phyloP scores from a whole-genome alignment of 169 alveolate genomes.

The Toxoplasma gondii region DNA sequence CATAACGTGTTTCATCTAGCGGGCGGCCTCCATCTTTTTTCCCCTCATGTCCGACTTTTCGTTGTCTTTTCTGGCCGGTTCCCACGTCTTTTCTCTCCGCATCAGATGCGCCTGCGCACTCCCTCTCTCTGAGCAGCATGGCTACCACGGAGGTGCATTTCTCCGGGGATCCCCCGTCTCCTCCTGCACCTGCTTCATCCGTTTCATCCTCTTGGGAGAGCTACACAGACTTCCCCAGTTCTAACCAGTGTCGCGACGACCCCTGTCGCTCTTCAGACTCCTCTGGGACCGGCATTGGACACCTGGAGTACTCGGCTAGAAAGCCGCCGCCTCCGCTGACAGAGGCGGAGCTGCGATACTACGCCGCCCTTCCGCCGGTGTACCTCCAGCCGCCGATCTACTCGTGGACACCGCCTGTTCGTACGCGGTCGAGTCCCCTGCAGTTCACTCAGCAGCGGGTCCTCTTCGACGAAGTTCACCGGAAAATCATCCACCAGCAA shows the following conservation, averaged over 20 bases:
- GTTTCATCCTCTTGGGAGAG: background rate
- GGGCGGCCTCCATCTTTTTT: background rate
- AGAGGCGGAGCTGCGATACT: slow-evolving; percentile 33
- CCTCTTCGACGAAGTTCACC: slow-evolving; percentile 3
- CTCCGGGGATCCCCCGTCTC: background rate
- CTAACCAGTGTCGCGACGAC: background rate
- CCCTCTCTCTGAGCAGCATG: background rate
- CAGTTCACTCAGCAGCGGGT: background rate
- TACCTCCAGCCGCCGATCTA: background rate
- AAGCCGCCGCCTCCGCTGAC: slow-evolving; percentile 2
- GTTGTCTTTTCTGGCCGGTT: background rate
- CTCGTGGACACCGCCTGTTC: background rate
- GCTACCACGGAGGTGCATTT: background rate
- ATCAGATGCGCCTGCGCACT: background rate
- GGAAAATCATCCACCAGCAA: background rate
- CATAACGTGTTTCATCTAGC: too few species aligned
- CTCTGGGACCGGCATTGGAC: background rate
- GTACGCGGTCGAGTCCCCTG: background rate
- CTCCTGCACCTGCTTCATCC: background rate
- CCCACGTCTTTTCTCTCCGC: background rate
- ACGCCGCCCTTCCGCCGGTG: background rate
- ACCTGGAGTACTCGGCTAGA: background rate
- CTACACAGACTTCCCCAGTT: background rate
- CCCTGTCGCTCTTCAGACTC: background rate
- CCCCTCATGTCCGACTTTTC: background rate